phyloP scores from a whole-genome alignment of 1,139 yeast species.

The Sugiyamaella xylanicola region DNA sequence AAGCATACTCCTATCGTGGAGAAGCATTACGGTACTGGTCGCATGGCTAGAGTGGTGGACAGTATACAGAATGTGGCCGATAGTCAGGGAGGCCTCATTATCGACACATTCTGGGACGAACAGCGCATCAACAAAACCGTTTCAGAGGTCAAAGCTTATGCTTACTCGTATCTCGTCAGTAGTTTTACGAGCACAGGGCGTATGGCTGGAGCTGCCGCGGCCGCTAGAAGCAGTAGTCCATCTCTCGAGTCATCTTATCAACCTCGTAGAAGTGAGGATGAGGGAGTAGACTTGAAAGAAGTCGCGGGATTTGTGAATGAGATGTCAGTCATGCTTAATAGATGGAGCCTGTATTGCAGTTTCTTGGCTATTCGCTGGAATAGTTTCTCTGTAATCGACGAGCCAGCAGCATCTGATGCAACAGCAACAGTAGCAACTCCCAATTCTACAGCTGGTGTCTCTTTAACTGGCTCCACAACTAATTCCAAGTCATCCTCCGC shows the following conservation, averaged over 20 bases:
- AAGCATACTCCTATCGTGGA: slow-evolving; percentile 84
- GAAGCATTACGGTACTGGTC: slow-evolving; percentile 65
- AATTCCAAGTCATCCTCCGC: not conserved
- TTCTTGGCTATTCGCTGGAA: slow-evolving; percentile 72
- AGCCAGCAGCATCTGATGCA: not conserved
- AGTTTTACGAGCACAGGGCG: slow-evolving; percentile 38
- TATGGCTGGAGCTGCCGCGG: slow-evolving; percentile 19
- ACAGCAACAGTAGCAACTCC: slow-evolving; percentile 7
- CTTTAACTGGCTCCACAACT: no score
- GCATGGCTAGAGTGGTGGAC: slow-evolving; percentile 67
- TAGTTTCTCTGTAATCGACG: slow-evolving; percentile 39
- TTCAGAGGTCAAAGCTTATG: slow-evolving; percentile 59
- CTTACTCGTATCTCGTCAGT: slow-evolving; percentile 48
- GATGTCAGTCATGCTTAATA: slow-evolving; percentile 71
- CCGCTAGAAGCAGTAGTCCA: slow-evolving; percentile 25
- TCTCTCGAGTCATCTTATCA: slow-evolving; percentile 24
- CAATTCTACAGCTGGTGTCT: slow-evolving; percentile 18
- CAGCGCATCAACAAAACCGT: slow-evolving; percentile 60
- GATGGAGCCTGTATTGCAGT: slow-evolving; percentile 83
- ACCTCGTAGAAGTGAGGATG: slow-evolving; percentile 33
- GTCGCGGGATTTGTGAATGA: slow-evolving; percentile 66
- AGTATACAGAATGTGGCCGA: slow-evolving; percentile 86
- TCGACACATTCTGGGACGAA: slow-evolving; percentile 83
- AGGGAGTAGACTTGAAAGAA: slow-evolving; percentile 50
- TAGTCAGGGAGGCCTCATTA: slow-evolving; percentile 81